Conservation (phyloP, 192 early-diverging fungal species). For the Backusella tarrabulga region DNA sequence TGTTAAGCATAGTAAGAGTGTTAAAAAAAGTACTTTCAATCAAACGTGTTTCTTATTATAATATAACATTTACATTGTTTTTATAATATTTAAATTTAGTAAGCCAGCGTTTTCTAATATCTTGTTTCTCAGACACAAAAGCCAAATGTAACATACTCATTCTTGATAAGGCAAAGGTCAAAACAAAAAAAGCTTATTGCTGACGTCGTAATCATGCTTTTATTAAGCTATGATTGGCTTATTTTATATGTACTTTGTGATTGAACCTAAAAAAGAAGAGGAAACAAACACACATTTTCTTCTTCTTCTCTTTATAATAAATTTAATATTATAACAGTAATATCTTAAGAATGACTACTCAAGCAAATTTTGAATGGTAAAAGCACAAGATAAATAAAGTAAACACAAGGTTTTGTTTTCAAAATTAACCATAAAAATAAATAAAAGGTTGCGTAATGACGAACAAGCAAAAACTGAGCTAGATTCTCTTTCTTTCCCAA, state of each 20-base stretch:
- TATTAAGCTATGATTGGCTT: not conserved
- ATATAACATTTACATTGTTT: not conserved
- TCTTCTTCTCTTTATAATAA: not conserved
- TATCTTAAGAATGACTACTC: slow-evolving; percentile 8
- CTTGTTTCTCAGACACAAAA: not conserved
- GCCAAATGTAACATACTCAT: not conserved
- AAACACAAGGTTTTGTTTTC: not conserved
- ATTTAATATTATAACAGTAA: not conserved
- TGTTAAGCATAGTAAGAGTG: not conserved
- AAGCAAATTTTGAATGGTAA: slow-evolving; percentile 21
- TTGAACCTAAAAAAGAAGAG: not conserved
- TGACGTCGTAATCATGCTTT: slow-evolving; percentile 8
- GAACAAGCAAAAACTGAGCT: not conserved
- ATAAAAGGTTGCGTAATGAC: slow-evolving; percentile 1
- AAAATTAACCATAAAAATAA: not conserved
- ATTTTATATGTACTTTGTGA: not conserved
- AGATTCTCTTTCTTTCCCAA: not conserved
- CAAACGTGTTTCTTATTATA: not conserved
- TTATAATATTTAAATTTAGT: not conserved
- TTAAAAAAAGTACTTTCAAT: too few species aligned
- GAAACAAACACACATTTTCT: not conserved
- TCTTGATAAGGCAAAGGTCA: not conserved
- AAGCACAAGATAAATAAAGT: not conserved
- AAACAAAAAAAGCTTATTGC: not conserved
- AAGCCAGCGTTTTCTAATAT: not conserved